phyloP scores from a whole-genome alignment of 805 yeast genomes.

The Candida quercuum region DNA sequence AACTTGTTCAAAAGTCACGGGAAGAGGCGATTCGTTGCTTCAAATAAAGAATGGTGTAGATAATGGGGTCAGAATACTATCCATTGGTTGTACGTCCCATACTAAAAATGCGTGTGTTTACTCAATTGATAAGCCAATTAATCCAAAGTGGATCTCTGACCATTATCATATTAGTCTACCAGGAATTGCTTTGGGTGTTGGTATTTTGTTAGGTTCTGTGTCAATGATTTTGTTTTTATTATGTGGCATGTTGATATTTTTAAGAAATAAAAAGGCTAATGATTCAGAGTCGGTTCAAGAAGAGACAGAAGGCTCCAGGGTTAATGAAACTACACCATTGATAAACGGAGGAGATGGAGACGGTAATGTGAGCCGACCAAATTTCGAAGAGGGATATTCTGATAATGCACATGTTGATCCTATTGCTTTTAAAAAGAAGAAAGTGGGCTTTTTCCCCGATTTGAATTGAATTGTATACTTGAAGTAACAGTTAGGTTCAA shows the following conservation, averaged over 20 bases:
- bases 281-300: background rate
- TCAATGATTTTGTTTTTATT: constrained; percentile 28
- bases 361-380: background rate
- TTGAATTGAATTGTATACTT: background rate
- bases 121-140: constrained; percentile 62
- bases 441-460: background rate
- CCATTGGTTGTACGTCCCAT: constrained; percentile 54
- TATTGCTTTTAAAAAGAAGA: constrained; percentile 5
- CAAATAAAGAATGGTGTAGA: constrained; percentile 43
- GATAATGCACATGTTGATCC: constrained; percentile 17
- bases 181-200: constrained; percentile 60
- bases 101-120: constrained; percentile 46
- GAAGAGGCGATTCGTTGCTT: constrained; percentile 31
- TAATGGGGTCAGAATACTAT: constrained; percentile 52
- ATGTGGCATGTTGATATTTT: constrained; percentile 31
- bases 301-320: background rate
- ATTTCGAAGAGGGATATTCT: constrained; percentile 21
- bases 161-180: constrained; percentile 60
- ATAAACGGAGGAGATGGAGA: background rate
- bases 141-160: constrained; percentile 54
- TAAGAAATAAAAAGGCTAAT: constrained; percentile 13
- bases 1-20: constrained; percentile 35
- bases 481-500: background rate
- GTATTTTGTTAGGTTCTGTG: constrained; percentile 57
- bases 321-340: background rate